Evolutionary conservation across 345 rosid species (phyloP), one percentile per base, ranked within the genome.

Genomic region (Aegle marmelos): DNA sequence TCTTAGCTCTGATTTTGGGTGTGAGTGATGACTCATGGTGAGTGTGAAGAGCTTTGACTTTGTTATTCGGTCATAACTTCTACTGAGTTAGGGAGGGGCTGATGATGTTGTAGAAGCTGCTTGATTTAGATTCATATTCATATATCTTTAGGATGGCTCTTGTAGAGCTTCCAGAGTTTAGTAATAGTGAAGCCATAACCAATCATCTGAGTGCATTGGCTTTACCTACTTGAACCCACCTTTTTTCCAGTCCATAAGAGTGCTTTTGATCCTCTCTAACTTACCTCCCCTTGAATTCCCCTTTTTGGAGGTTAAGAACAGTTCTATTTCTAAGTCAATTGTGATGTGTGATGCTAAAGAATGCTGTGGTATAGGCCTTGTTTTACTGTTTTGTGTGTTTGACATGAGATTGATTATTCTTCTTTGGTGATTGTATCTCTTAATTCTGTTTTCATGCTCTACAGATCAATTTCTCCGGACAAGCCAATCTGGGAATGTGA

Each of bases 391-490:
- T 6, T 22, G 4, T 13, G 9, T 39, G 22, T 53, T 53, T 53
- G 7, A 5, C 57, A 53, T 54, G 19, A 22, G 45, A 54, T 16
- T 54, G 17, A 22, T 22, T 50, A 17, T 14, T 39, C 59, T 30
- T 48, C 7, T 48, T 76, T 54, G 53, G n/a, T n/a, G 72, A 0
- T 34, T n/a, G 5, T 24, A 36, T 76, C 30, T 16, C 31, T 34
- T 62, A 21, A 69, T 27, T 61, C 22, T 36, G 24, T 61, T 24
- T 37, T 5, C 19, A 45, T 74, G 22, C 11, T 66, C 10, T 53
- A 66, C 89, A 88, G 94, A 81, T 68, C 85, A 83, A 68, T 74
- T 84, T 67, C 72, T 79, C 27, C 66, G 61, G 70, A 79, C 74
- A 3, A 70, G 70, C 71, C 45, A 33, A 9, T 37, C 76, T 48